Percentiles rank a stretch among this genome's conserved stretches.
phyloP scores from a whole-genome alignment of 106 monocot genomes.

The Dendrobium catenatum region DNA sequence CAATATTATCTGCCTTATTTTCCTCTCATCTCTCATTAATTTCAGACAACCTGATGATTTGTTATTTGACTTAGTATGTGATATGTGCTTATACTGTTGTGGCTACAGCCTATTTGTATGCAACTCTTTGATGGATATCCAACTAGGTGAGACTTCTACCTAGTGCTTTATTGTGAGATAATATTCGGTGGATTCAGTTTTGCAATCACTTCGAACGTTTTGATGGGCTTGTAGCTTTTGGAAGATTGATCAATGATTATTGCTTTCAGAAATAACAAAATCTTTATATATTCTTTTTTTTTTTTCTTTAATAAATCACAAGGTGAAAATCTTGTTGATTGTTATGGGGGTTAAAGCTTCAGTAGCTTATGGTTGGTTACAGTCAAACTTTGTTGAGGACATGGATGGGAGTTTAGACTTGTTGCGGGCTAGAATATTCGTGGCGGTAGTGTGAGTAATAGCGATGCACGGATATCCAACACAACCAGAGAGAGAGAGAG shows the following conservation, averaged over 20 bases:
- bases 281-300: too few relatives aligned
- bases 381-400: too few relatives aligned
- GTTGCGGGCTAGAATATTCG: too few relatives aligned
- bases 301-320: too few relatives aligned
- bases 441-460: too few relatives aligned
- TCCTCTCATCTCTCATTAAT: not conserved
- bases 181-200: not conserved
- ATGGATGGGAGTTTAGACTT: too few relatives aligned
- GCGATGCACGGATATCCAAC: too few relatives aligned
- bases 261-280: too few relatives aligned
- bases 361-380: not conserved
- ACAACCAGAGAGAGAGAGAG: too few relatives aligned
- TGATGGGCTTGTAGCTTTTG: not conserved
- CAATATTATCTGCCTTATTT: not conserved
- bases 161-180: not conserved
- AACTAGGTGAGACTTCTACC: not conserved
- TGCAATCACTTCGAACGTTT: not conserved
- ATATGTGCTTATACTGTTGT: not conserved
- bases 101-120: not conserved
- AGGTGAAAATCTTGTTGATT: not conserved
- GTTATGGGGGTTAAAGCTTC: not conserved
- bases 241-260: not conserved
- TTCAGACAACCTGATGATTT: not conserved
- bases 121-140: slow-evolving; percentile 1
- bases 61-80: not conserved